These are phyloP conservation scores for Pseudodiploospora longispora DNA, from an alignment of 2,329 filamentous ascomycete species.

Conservation along the genomic window DNA sequence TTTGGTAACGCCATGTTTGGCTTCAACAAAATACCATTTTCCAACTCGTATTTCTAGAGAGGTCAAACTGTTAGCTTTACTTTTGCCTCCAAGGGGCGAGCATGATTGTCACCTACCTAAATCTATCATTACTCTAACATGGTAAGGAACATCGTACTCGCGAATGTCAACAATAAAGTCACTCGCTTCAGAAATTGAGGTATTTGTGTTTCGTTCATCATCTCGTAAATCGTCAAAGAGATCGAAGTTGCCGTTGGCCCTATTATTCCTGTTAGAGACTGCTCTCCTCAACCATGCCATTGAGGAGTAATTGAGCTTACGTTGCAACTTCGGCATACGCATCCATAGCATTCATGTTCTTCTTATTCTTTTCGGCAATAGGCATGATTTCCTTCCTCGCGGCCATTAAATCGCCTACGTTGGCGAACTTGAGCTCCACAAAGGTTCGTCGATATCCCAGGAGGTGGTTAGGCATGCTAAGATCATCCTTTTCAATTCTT, in stretches of 20 bases:
- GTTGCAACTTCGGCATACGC: slow-evolving; percentile 93
- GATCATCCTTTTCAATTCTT: slow-evolving; percentile 82
- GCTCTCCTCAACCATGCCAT: neutral
- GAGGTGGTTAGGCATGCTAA: slow-evolving; percentile 91
- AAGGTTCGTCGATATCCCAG: slow-evolving; percentile 86
- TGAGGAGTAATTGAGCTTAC: slow-evolving; percentile 39
- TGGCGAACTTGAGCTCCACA: slow-evolving; percentile 77
- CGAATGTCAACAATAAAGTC: slow-evolving; percentile 97
- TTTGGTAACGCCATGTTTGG: slow-evolving; percentile 82
- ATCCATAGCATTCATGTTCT: slow-evolving; percentile 94
- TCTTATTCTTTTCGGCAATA: slow-evolving; percentile 92
- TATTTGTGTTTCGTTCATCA: slow-evolving; percentile 70
- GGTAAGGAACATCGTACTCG: slow-evolving; percentile 98
- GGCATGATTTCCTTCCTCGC: slow-evolving; percentile 79
- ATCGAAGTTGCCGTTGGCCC: slow-evolving; percentile 75
- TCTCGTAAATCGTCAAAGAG: slow-evolving; percentile 85
- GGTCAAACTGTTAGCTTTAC: slow-evolving; percentile 13
- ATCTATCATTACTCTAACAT: slow-evolving; percentile 97
- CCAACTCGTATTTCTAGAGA: slow-evolving; percentile 79
- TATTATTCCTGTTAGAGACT: slow-evolving; percentile 32
- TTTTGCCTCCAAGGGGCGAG: neutral
- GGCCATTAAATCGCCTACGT: slow-evolving; percentile 78
- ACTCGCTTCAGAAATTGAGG: slow-evolving; percentile 75
- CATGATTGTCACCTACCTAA: slow-evolving; percentile 45
- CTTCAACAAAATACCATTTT: slow-evolving; percentile 94